These are phyloP conservation scores for Gastroboletus turbinatus DNA, from an alignment of 1,284 basidiomycete genomes.

Conservation along the genomic window DNA sequence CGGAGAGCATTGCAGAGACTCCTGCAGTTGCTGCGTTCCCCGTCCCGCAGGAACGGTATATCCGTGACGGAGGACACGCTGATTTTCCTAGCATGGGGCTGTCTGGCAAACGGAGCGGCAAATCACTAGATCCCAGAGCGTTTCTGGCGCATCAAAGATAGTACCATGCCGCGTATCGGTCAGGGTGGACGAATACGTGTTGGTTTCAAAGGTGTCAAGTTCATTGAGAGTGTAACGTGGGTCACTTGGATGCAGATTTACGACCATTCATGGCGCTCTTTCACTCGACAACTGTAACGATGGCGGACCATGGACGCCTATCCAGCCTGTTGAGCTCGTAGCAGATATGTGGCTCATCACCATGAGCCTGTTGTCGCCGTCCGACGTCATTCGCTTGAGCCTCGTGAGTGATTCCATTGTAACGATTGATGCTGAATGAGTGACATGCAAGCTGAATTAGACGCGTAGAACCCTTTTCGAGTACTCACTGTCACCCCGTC, in stretches of 20 bases:
- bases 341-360: constrained; percentile 33
- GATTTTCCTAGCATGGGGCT: constrained; percentile 33
- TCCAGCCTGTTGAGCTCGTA: constrained; percentile 20
- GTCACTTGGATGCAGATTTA: constrained; percentile 1
- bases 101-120: constrained; percentile 19
- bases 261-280: neutral
- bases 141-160: constrained; percentile 25
- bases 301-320: neutral
- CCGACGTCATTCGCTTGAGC: constrained; percentile 25
- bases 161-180: neutral
- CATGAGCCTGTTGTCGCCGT: constrained; percentile 30
- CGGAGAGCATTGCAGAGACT: constrained; percentile 18
- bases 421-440: neutral
- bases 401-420: constrained; percentile 21
- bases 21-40: constrained; percentile 29
- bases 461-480: constrained; percentile 28
- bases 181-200: neutral
- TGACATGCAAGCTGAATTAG: constrained; percentile 9
- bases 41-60: constrained; percentile 19
- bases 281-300: neutral
- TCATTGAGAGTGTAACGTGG: neutral
- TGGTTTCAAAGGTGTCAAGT: neutral
- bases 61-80: constrained; percentile 6
- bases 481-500: constrained; percentile 28
- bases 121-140: constrained; percentile 23